phyloP scores from a whole-genome alignment of 106 monocot species.

The Xerophyta viscosa region DNA sequence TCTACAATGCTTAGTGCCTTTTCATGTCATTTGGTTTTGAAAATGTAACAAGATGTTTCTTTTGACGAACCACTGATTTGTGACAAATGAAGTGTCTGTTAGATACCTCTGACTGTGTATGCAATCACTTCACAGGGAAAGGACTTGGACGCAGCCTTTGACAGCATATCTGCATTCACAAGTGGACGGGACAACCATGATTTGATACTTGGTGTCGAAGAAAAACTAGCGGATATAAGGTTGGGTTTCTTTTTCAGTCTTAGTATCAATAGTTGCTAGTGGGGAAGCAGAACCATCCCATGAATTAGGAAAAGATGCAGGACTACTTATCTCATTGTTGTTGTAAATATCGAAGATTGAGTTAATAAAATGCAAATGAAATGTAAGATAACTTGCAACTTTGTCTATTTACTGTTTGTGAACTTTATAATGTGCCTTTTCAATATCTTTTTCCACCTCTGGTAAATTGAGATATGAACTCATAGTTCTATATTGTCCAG shows the following conservation, averaged over 20 bases:
- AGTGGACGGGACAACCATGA: constrained; percentile 78
- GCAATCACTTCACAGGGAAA: constrained; percentile 43
- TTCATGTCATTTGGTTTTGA: too few species aligned
- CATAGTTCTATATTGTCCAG: background rate
- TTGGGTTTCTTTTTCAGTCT: constrained; percentile 14
- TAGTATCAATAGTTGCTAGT: background rate
- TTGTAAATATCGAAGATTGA: too few species aligned
- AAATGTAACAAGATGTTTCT: too few species aligned
- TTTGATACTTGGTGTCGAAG: constrained; percentile 85
- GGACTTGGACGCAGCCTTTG: constrained; percentile 88
- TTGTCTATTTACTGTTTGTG: too few species aligned
- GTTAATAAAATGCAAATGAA: too few species aligned
- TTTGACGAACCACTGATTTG: background rate
- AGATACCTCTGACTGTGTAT: background rate
- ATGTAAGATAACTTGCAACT: too few species aligned
- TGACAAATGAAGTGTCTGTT: background rate
- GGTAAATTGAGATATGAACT: too few species aligned
- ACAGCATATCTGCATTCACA: constrained; percentile 97
- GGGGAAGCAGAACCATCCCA: background rate
- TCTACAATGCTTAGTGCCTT: too few species aligned
- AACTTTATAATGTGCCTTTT: too few species aligned
- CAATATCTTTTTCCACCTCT: too few species aligned
- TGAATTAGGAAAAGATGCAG: background rate
- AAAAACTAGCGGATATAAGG: constrained; percentile 85
- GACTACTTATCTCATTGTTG: background rate